Conservation (phyloP, 495 filamentous ascomycete genomes). For the Xylaria scruposa region DNA sequence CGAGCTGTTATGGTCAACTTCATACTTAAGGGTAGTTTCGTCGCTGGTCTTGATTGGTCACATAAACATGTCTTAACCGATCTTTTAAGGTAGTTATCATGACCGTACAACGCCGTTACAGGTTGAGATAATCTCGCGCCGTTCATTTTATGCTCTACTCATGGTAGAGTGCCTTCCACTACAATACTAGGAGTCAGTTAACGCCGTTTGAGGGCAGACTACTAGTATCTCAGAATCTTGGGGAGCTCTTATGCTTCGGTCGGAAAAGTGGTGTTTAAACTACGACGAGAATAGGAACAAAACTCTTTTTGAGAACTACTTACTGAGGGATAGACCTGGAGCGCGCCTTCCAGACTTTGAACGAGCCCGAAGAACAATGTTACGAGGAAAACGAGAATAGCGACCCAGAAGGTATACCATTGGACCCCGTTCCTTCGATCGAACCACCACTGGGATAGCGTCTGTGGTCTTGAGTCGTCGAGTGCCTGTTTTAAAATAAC, state of each 20-base stretch:
- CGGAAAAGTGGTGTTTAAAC: not conserved
- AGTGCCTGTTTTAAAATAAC: slow-evolving; percentile 59
- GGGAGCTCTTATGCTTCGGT: not conserved
- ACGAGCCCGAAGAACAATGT: slow-evolving; percentile 60
- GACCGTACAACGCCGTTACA: not conserved
- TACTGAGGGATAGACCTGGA: slow-evolving; percentile 49
- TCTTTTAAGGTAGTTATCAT: not conserved
- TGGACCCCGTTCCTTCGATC: slow-evolving; percentile 58
- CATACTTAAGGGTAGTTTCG: not conserved
- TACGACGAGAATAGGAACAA: not conserved
- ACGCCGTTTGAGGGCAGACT: not conserved
- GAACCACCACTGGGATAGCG: slow-evolving; percentile 57
- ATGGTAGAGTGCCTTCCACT: slow-evolving; percentile 15
- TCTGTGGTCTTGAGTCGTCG: slow-evolving; percentile 56
- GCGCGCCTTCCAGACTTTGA: slow-evolving; percentile 53
- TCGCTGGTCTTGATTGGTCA: not conserved
- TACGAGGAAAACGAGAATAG: slow-evolving; percentile 52
- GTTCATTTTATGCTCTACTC: not conserved
- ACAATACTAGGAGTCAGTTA: not conserved
- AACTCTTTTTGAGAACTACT: not conserved
- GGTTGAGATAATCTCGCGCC: not conserved
- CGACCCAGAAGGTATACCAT: slow-evolving; percentile 65
- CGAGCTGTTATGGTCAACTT: not conserved
- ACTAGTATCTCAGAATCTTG: not conserved
- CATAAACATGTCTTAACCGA: not conserved